These are phyloP conservation scores for Aspergillus uvarum DNA, from an alignment of 2,329 filamentous ascomycete genomes.

Conservation along the genomic window DNA sequence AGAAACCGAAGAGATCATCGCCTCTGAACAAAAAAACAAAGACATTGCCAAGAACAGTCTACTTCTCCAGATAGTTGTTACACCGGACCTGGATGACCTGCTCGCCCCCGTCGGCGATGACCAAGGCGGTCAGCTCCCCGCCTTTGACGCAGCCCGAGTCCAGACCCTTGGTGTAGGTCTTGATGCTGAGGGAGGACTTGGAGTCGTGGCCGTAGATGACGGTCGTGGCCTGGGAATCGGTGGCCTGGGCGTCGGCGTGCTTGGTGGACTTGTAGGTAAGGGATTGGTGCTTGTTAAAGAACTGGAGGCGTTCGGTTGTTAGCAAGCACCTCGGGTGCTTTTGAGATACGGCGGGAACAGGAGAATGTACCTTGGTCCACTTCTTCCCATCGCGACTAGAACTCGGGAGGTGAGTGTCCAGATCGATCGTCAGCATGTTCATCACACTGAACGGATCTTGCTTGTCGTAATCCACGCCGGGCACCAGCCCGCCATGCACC, in stretches of 20 bases:
- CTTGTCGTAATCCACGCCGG: conserved; percentile 65
- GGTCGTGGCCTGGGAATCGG: conserved; percentile 52
- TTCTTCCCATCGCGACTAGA: conserved; percentile 55
- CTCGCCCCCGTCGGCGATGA: conserved; percentile 62
- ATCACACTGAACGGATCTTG: conserved; percentile 81
- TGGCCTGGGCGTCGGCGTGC: conserved; percentile 15
- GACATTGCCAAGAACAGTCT: neutral
- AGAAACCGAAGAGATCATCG: neutral
- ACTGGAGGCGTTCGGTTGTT: conserved; percentile 24
- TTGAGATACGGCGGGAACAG: neutral
- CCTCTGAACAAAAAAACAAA: neutral
- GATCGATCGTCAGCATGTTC: conserved; percentile 83
- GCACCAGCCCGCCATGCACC: conserved; percentile 83
- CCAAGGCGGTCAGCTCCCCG: conserved; percentile 70
- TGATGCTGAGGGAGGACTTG: conserved; percentile 64
- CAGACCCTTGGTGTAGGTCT: conserved; percentile 75
- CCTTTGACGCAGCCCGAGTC: conserved; percentile 82
- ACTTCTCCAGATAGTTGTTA: conserved; percentile 29
- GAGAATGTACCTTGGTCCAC: conserved; percentile 60
- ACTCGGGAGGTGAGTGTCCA: conserved; percentile 59
- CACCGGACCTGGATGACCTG: conserved; percentile 47
- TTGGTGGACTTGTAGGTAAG: conserved; percentile 26
- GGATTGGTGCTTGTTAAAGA: conserved; percentile 54
- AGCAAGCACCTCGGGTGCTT: neutral
- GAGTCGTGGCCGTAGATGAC: conserved; percentile 89